Evolutionary conservation across 2,329 filamentous ascomycete species (phyloP), one percentile per base, ranked within the genome.

Genomic region (Trichophyton simii): DNA sequence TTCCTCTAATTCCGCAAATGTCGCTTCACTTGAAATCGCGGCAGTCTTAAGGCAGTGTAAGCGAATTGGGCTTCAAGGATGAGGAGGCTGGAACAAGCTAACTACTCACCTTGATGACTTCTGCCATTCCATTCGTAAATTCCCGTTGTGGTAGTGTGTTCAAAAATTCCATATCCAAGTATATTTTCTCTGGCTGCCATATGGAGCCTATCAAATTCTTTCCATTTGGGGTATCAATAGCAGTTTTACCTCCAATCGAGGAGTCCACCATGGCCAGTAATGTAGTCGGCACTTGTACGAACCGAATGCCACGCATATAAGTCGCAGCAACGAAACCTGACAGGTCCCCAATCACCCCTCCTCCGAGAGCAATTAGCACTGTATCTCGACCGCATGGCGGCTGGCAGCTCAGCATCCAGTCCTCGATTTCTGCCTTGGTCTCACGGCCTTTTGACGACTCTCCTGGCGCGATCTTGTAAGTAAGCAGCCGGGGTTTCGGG

Each of bases 111-210:
- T 96, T 96, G 72, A 96, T 83, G 34, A 99, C 92, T 77, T 99
- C 94, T 28, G 92, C 94, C 92, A 99, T 96, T 64, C 94, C 94
- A 73, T 99, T 99, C 75, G 96, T 91, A 71, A 99, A 92, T 75
- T 99, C 92, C 66, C 94, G 83, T 66, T 87, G 86, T 0, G 92
- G 91, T 20, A 99, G 79, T 0, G 91, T 95, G 72, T 95, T 89
- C 61, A 99, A 80, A 71, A 99, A 97, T 61, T 86, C 82, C 64
- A 97, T 80, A 73, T 99, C 94, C 68, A 99, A 91, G 75, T 96
- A 99, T 66, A 97, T 91, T 65, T 90, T 86, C 69, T 87, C 82
- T 3, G 94, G 94, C 73, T 99, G 94, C 91, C 92, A 97, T 76
- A 99, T 97, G 38, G 92, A 86, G 3, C 94, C 94, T 61, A 99